A percentile compares a stretch with the other conserved stretches of the same genome.
Conservation (phyloP, 177 flowering plant genomes). For the Tripterygium wilfordii region DNA sequence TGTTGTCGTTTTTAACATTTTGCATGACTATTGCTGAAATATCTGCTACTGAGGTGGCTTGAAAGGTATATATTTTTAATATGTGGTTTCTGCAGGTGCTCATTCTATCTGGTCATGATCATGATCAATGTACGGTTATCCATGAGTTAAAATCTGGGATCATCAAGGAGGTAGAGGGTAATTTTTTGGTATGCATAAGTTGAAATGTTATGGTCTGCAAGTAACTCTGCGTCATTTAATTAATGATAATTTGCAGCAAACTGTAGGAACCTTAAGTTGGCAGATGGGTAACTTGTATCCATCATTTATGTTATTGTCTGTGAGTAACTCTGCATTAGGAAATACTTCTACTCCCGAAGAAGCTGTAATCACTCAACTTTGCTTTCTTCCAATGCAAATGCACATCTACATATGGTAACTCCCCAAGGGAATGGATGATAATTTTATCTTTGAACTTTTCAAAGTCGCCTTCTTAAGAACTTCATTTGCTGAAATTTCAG, state of each 20-base stretch:
- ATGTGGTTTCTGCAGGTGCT: slow-evolving; percentile 41
- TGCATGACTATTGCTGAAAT: no score
- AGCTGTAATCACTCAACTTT: slow-evolving; percentile 40
- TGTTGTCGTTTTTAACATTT: no score
- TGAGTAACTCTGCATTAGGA: slow-evolving; percentile 22
- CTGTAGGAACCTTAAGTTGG: slow-evolving; percentile 93
- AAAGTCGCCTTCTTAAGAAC: background rate
- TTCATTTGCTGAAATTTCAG: slow-evolving; percentile 31
- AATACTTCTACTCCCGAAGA: slow-evolving; percentile 38
- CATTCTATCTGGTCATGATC: slow-evolving; percentile 92
- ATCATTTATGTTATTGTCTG: slow-evolving; percentile 91
- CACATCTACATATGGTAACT: slow-evolving; percentile 79
- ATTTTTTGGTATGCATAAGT: background rate
- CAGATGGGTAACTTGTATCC: slow-evolving; percentile 95
- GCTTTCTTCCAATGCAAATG: slow-evolving; percentile 83
- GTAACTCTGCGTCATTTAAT: no score
- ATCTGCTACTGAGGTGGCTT: no score
- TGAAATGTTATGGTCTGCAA: slow-evolving; percentile 5
- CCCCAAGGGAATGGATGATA: background rate
- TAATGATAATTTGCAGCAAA: slow-evolving; percentile 55
- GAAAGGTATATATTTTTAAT: background rate
- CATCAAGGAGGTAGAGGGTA: slow-evolving; percentile 51
- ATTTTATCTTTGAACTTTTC: background rate
- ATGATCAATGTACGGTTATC: slow-evolving; percentile 82
- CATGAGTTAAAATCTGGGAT: slow-evolving; percentile 50